These are phyloP conservation scores for Saccharomycopsis oosterbeekiorum DNA, from an alignment of 805 yeast genomes.

Conservation along the genomic window DNA sequence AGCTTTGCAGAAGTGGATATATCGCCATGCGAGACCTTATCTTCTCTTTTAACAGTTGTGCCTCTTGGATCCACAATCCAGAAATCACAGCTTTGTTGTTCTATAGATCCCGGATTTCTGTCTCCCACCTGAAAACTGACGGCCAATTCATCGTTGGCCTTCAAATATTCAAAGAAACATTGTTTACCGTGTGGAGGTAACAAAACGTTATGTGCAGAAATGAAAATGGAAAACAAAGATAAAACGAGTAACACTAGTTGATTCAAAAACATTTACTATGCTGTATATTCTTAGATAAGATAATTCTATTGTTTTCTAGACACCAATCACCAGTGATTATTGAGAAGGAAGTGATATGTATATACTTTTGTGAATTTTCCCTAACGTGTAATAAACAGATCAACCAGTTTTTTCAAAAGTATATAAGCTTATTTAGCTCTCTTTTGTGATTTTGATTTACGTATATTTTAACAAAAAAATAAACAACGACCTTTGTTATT, in stretches of 20 bases:
- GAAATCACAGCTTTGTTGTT: slow-evolving; percentile 62
- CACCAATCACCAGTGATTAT: too few relatives aligned
- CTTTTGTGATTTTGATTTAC: too few relatives aligned
- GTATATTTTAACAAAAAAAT: background rate
- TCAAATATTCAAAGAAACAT: slow-evolving; percentile 80
- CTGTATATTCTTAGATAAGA: too few relatives aligned
- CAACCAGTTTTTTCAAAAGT: too few relatives aligned
- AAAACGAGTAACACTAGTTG: background rate
- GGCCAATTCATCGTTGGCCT: slow-evolving; percentile 75
- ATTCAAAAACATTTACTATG: background rate
- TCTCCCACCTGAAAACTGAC: slow-evolving; percentile 91
- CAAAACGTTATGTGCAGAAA: slow-evolving; percentile 66
- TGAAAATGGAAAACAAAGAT: slow-evolving; percentile 14
- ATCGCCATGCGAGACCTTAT: slow-evolving; percentile 72
- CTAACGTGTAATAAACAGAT: too few relatives aligned
- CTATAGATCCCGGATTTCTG: slow-evolving; percentile 62
- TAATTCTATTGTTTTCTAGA: background rate
- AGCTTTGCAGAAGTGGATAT: slow-evolving; percentile 53
- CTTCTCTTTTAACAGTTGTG: slow-evolving; percentile 39
- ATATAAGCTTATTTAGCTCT: too few relatives aligned
- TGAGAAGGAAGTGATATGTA: too few relatives aligned
- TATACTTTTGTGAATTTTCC: too few relatives aligned
- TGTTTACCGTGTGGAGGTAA: slow-evolving; percentile 76
- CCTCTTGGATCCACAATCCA: slow-evolving; percentile 42
- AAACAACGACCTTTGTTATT: background rate